Base-by-base conservation (phyloP, 495 filamentous ascomycete species). In the Tetracladium setigerum region DNA sequence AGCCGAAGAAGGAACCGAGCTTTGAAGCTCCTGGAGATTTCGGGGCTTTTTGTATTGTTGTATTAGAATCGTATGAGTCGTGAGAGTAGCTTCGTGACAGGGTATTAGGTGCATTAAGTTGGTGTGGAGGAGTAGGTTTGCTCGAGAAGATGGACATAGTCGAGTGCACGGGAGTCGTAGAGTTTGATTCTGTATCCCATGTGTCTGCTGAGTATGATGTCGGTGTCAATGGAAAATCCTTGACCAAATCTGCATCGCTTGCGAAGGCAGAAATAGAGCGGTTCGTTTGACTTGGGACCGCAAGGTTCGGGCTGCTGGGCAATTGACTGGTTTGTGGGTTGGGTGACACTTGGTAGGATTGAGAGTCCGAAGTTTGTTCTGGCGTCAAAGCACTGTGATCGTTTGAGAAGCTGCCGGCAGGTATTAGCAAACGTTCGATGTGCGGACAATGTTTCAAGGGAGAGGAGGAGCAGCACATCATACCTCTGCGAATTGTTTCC, bases 1-100 rank as follows among this genome's bases (percentile, higher is more conserved):
- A 77, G 60, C 74, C 73, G 56, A 76, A 75, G 60, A 74, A 70
- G 4, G 63, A 62, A 16, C 67, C 68, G 51, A 76, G 62, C 41
- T 75, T 74, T 47, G 74, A 75, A 10, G 67, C 10, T 8, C 53
- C 46, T 36, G 75, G 75, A 15, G 73, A 77, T 50, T 73, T 77
- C 2, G 73, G 73, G 18, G 72, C 67, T 57, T 74, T 77, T 54
- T 74, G 66, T 41, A 70, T 67, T 49, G 69, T 65, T 5, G 61
- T 59, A 33, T 60, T 59, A 49, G 57, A 63, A 37, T 52, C 44
- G 49, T 48, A 53, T 30, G 56, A 55, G 14, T 56, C 56, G 48
- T 50, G 44, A 15, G 52, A 49, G 51, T 45, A 49, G 24, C 27
- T 49, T 35, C 43, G 41, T 36, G 53, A 41, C 40, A 19, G 63